Evolutionary conservation across 2,329 filamentous ascomycete genomes (phyloP), one percentile per base, ranked within the genome.

Genomic region (Neonectria sp.): DNA sequence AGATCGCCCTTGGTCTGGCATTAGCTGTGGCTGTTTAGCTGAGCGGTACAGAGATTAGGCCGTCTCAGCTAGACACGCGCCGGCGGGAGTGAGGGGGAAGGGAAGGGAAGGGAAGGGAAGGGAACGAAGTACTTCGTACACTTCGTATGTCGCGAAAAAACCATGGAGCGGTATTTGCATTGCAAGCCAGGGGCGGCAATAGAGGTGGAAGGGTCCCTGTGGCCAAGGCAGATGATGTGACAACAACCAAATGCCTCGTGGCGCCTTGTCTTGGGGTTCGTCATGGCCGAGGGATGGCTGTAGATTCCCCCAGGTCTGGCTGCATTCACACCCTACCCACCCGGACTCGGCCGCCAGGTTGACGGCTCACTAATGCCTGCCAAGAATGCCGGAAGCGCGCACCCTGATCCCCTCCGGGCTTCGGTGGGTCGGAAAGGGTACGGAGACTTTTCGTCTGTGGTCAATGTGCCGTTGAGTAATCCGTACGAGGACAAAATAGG

Each of bases 401-500:
- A 57, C 65, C 62, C 60, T 65, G 53, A 65, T 66, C 57, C 53
- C 49, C 60, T 60, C 64, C 46, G 56, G 56, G 48, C 64, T 62
- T 61, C 55, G 63, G 71, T 68, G 71, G 68, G 56, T 68, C 56
- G 31, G 62, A 53, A 63, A 56, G 67, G 40, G 58, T 17, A 58
- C 59, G 65, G 63, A 65, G 64, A 65, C 65, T 55, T 65, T 62
- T 48, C 43, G 37, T 37, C 63, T 56, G 45, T 52, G 13, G 35
- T 55, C 55, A 51, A 63, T 67, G 37, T 60, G 29, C 53, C 49
- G 51, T 53, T 53, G 27, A 62, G 58, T 60, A 52, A 27, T 27
- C 64, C n/a, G 40, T 21, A 4, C n/a, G n/a, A 21, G 37, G 61
- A 71, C 73, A 9, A 61, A 75, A 74, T 46, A 60, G 71, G 73